Conservation (phyloP, 352 stramenopile genomes). For the Pythium chondricola region DNA sequence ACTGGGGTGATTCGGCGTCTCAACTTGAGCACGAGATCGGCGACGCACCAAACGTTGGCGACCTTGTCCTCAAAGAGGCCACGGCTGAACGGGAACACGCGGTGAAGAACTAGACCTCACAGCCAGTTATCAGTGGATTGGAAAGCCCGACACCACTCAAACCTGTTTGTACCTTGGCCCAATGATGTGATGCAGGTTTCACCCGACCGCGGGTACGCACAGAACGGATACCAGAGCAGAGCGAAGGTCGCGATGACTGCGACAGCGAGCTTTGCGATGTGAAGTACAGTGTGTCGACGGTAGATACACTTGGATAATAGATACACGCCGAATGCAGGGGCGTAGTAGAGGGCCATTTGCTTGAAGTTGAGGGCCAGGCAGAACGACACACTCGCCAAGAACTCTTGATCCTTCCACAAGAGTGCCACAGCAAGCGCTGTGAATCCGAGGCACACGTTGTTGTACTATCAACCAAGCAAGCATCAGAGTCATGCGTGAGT, state of each 20-base stretch:
- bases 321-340: slow-evolving; percentile 90
- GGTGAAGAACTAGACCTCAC: slow-evolving; percentile 58
- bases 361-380: slow-evolving; percentile 97
- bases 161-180: slow-evolving; percentile 40
- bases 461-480: slow-evolving; percentile 76
- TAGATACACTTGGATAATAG: slow-evolving; percentile 88
- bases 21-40: slow-evolving; percentile 81
- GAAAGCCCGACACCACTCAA: too few species aligned
- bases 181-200: slow-evolving; percentile 56
- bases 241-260: slow-evolving; percentile 89
- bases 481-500: not conserved
- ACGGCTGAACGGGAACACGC: slow-evolving; percentile 94
- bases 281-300: slow-evolving; percentile 34
- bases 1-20: slow-evolving; percentile 34
- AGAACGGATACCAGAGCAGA: slow-evolving; percentile 90
- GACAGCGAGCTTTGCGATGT: slow-evolving; percentile 66
- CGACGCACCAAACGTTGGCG: slow-evolving; percentile 93
- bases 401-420: slow-evolving; percentile 71
- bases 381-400: slow-evolving; percentile 84
- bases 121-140: not conserved
- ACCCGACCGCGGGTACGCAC: slow-evolving; percentile 31
- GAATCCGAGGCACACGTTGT: slow-evolving; percentile 96
- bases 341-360: slow-evolving; percentile 99
- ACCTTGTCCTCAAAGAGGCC: slow-evolving; percentile 99
- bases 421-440: slow-evolving; percentile 60